A percentile compares a stretch with the other conserved stretches of the same genome.
Evolutionary conservation across 179 eudicot species (phyloP).

Genomic region (Dionaea muscipula): DNA sequence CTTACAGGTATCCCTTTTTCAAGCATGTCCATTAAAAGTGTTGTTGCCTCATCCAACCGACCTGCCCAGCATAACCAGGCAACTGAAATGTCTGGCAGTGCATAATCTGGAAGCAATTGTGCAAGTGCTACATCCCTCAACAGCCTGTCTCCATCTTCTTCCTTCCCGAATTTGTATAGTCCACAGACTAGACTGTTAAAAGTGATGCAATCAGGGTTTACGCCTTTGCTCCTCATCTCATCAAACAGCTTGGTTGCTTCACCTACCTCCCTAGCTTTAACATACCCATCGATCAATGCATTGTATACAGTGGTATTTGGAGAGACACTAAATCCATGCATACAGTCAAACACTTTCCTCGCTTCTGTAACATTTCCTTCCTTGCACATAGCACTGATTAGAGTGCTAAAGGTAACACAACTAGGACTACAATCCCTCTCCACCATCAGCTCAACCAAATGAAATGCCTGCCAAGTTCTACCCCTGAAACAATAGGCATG

Average conservation of each 20-base stretch:
- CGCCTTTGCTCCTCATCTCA: constrained; percentile 50
- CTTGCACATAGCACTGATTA: constrained; percentile 58
- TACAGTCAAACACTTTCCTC: constrained; percentile 43
- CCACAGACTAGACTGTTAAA: constrained; percentile 68
- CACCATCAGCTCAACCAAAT: constrained; percentile 52
- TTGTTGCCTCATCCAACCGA: constrained; percentile 50
- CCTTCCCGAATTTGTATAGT: constrained; percentile 54
- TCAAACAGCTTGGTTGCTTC: constrained; percentile 51
- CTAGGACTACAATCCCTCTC: constrained; percentile 50
- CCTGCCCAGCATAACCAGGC: constrained; percentile 77
- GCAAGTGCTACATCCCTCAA: constrained; percentile 41
- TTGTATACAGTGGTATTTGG: constrained; percentile 47
- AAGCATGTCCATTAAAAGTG: constrained; percentile 37
- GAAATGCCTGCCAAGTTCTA: constrained; percentile 40
- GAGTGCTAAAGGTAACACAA: constrained; percentile 34
- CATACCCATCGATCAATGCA: constrained; percentile 68
- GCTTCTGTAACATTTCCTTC: constrained; percentile 70
- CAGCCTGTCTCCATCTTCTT: constrained; percentile 44
- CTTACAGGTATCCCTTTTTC: constrained; percentile 60
- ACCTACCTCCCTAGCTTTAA: constrained; percentile 55
- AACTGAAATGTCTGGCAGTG: constrained; percentile 48
- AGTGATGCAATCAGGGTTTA: constrained; percentile 68
- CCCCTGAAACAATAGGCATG: constrained; percentile 56
- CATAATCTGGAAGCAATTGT: constrained; percentile 40
- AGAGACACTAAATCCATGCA: constrained; percentile 34